Evolutionary conservation across 2,329 filamentous ascomycete species (phyloP).

Genomic region (Pezicula carpinea): DNA sequence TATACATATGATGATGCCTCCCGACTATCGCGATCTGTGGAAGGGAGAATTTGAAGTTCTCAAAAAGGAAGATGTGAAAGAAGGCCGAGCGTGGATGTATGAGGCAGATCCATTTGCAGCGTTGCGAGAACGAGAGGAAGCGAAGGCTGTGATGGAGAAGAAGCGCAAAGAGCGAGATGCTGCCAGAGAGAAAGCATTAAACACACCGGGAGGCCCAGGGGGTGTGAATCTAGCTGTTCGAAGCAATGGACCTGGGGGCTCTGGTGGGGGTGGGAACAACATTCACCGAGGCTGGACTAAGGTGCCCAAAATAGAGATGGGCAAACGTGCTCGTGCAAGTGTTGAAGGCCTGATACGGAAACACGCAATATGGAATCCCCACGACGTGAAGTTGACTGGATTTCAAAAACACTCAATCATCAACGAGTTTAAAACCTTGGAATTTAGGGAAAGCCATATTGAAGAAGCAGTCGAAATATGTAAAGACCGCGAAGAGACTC

Average conservation of each 20-base stretch:
- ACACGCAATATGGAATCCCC: conserved; percentile 82
- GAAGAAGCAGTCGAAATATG: conserved; percentile 84
- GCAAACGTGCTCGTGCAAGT: conserved; percentile 69
- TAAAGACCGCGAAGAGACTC: conserved; percentile 84
- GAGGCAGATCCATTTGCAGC: conserved; percentile 90
- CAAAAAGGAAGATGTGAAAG: conserved; percentile 75
- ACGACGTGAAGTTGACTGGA: conserved; percentile 61
- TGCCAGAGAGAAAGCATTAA: conserved; percentile 62
- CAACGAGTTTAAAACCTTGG: conserved; percentile 71
- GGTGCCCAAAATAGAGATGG: conserved; percentile 91
- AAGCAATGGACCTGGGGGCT: conserved; percentile 35
- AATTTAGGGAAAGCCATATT: conserved; percentile 84
- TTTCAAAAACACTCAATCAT: conserved; percentile 55
- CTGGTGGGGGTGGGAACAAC: conserved; percentile 28
- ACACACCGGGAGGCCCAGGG: conserved; percentile 53
- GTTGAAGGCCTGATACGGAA: conserved; percentile 76
- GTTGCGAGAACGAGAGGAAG: conserved; percentile 72
- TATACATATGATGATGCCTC: conserved; percentile 88
- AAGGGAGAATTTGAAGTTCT: conserved; percentile 78
- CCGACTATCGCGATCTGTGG: conserved; percentile 86
- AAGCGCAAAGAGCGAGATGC: conserved; percentile 68
- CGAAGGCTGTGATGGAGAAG: conserved; percentile 71
- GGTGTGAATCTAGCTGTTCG: conserved; percentile 42
- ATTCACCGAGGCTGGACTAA: conserved; percentile 71
- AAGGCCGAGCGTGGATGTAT: conserved; percentile 85